Evolutionary conservation across 2,329 filamentous ascomycete species (phyloP).

Genomic region (Fusarium veterinarium): DNA sequence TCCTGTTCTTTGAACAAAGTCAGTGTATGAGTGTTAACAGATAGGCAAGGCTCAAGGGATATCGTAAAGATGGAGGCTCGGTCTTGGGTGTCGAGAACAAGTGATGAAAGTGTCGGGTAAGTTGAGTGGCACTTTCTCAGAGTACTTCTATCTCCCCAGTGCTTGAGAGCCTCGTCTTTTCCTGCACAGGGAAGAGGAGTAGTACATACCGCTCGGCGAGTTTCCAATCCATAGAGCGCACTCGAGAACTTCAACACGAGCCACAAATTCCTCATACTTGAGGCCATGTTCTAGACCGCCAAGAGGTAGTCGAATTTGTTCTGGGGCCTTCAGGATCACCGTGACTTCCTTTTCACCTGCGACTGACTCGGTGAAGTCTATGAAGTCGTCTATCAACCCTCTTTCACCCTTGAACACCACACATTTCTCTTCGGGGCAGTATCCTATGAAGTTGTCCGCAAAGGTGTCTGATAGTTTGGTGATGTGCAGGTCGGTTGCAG

Average conservation of each 20-base stretch:
- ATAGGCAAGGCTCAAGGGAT: neutral
- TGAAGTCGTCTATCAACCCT: conserved; percentile 32
- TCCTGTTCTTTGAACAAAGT: conserved; percentile 1
- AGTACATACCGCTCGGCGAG: conserved; percentile 18
- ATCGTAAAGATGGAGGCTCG: neutral
- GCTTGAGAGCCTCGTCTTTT: neutral
- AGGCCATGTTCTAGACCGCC: conserved; percentile 37
- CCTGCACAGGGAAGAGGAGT: neutral
- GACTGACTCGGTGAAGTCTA: conserved; percentile 27
- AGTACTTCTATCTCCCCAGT: neutral
- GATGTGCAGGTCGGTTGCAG: conserved; percentile 22
- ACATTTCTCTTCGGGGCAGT: conserved; percentile 25
- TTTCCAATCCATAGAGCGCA: conserved; percentile 40
- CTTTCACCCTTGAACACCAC: conserved; percentile 40
- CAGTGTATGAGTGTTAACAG: neutral
- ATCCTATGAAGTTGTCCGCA: conserved; percentile 43
- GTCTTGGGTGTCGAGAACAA: no score
- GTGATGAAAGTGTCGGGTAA: neutral
- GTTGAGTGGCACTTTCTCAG: neutral
- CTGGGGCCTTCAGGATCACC: conserved; percentile 26
- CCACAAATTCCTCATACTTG: conserved; percentile 37
- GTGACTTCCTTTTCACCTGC: conserved; percentile 5
- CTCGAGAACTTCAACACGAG: conserved; percentile 43
- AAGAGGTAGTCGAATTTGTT: conserved; percentile 31
- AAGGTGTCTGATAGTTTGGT: conserved; percentile 19